These are phyloP conservation scores for Xylaria sp. DNA, from an alignment of 2,329 filamentous ascomycete species.

Conservation along the genomic window DNA sequence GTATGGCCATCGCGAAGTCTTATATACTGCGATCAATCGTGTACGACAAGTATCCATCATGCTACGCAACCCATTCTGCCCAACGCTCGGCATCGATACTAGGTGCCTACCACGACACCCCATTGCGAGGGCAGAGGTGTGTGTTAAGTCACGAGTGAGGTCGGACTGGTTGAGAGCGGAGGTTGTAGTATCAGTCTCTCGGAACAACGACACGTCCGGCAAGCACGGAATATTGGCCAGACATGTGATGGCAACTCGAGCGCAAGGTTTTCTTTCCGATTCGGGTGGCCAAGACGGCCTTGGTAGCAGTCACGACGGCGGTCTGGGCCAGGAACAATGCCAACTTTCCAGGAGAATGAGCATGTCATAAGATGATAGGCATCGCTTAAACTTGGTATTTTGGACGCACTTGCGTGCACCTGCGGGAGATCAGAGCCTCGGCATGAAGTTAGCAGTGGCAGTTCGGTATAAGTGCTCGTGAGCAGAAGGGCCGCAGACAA, in stretches of 20 bases:
- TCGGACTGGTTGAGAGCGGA: not conserved
- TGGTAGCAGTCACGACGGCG: not conserved
- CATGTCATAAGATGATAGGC: not conserved
- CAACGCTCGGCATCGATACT: not conserved
- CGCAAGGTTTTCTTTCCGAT: not conserved
- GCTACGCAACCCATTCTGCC: not conserved
- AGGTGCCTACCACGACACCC: not conserved
- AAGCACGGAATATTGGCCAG: not conserved
- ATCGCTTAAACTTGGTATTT: not conserved
- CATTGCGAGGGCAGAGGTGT: too few relatives aligned
- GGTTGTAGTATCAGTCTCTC: not conserved
- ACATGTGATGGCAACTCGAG: conserved; percentile 10
- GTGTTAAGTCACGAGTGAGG: not conserved
- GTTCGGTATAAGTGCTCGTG: too few relatives aligned
- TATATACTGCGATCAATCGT: conserved; percentile 1
- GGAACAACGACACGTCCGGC: not conserved
- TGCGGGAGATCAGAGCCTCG: conserved; percentile 6
- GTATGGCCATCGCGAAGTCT: not conserved
- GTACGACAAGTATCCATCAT: not conserved
- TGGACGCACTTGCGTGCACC: not conserved
- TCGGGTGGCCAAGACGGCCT: not conserved
- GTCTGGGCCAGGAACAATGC: conserved; percentile 4
- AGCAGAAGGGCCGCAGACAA: not conserved
- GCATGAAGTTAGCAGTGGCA: not conserved
- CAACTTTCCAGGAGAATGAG: not conserved